phyloP scores from a whole-genome alignment of 2,329 filamentous ascomycete genomes.

The Chrysoporthe deuterocubensis region DNA sequence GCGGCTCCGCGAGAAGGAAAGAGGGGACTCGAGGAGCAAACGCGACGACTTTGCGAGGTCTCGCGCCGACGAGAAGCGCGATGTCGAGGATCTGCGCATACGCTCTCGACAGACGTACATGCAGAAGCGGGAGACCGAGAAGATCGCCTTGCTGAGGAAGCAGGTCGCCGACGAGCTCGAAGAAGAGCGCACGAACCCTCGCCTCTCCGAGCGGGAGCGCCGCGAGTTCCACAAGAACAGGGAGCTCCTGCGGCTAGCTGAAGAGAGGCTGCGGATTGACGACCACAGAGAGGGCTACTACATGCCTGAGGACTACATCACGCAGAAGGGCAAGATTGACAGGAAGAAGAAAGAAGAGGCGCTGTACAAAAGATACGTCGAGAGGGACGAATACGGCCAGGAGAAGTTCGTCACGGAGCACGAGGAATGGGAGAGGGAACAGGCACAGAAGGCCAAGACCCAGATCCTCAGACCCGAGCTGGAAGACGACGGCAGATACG shows the following conservation, averaged over 20 bases:
- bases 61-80: slow-evolving; percentile 68
- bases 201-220: slow-evolving; percentile 77
- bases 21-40: slow-evolving; percentile 67
- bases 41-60: slow-evolving; percentile 61
- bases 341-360: slow-evolving; percentile 85
- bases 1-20: slow-evolving; percentile 72
- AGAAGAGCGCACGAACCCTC: slow-evolving; percentile 76
- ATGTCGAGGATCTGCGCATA: slow-evolving; percentile 74
- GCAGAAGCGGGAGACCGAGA: slow-evolving; percentile 87
- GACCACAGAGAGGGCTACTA: slow-evolving; percentile 91
- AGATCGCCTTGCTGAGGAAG: slow-evolving; percentile 81
- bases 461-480: slow-evolving; percentile 78
- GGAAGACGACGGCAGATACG: slow-evolving; percentile 81
- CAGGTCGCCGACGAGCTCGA: slow-evolving; percentile 89
- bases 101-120: slow-evolving; percentile 91
- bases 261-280: slow-evolving; percentile 85
- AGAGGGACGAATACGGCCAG: slow-evolving; percentile 83
- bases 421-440: slow-evolving; percentile 94
- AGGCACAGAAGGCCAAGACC: slow-evolving; percentile 83
- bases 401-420: slow-evolving; percentile 92
- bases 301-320: slow-evolving; percentile 94
- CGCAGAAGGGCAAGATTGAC: slow-evolving; percentile 88
- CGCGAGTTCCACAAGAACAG: slow-evolving; percentile 88
- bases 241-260: slow-evolving; percentile 78
- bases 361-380: slow-evolving; percentile 87